Base-by-base conservation (phyloP, 768 basidiomycete species). In the Termitomyces sp. region DNA sequence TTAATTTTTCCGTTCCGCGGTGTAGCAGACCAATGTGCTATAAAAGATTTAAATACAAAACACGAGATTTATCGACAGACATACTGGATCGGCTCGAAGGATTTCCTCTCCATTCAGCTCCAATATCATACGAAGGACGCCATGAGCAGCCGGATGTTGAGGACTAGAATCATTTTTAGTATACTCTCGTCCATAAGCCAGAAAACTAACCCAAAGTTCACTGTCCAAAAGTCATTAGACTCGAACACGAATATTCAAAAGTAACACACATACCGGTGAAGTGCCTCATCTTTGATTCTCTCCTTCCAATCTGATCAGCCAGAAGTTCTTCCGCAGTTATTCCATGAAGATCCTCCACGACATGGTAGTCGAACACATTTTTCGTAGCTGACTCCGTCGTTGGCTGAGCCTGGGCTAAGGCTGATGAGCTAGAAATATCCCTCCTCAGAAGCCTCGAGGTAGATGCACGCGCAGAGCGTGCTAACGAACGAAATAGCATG, bases 91-190 rank as follows among this genome's bases (percentile, higher is more conserved):
- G 8, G 88, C 85, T 41, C 92, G 85, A 45, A 94, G 77, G 66
- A 94, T 91, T 74, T 94, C 94, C 73, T 99, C 96, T 64, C 96
- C 96, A 68, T 98, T 98, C 65, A 99, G 76, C 73, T 99, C 97
- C 54, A 99, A 75, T 70, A 99, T 99, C 79, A 99, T 83, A 57
- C 97, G 90, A 41, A 99, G 82, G 72, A 99, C 97, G 69, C 97
- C 97, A 72, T 99, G 97, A 16, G 97, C 97, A 55, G 97, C 97
- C 55, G 96, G 96, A 77, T 99, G 96, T 71, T 99, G 96, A 54
- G 96, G 96, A 61, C 92, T 90, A 64, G 49, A 42, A 33, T 22
- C 31, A 39, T 42, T 29, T 42, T 46, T n/a, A 47, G 7, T 39
- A 47, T 36, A 44, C 15, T 45, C 18, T 45, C 20, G 13, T 45